These are phyloP conservation scores for Stemphylium beticola DNA, from an alignment of 2,329 filamentous ascomycete genomes.

Conservation along the genomic window DNA sequence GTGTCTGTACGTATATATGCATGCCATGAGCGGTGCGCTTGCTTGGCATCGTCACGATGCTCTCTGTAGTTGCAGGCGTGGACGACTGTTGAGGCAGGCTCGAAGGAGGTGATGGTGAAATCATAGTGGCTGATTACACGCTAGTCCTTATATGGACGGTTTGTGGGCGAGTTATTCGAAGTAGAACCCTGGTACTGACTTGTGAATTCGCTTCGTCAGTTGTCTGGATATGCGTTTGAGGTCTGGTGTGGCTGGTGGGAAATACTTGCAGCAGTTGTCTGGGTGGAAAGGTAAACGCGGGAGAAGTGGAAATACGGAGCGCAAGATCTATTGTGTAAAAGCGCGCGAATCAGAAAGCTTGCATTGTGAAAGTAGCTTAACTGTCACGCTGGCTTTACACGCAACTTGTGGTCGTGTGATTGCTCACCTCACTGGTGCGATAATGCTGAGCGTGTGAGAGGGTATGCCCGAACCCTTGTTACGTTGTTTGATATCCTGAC, in stretches of 20 bases:
- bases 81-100: background rate
- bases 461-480: no score
- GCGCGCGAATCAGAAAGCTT: no score
- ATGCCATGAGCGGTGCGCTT: constrained; percentile 1
- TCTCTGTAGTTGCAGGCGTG: no score
- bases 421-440: background rate
- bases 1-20: constrained; percentile 16
- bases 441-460: background rate
- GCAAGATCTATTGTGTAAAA: no score
- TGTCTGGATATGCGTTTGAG: background rate
- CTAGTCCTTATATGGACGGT: no score
- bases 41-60: background rate
- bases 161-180: background rate
- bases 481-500: background rate
- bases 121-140: no score
- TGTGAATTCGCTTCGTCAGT: background rate
- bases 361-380: background rate
- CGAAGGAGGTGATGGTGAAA: background rate
- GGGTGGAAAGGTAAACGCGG: background rate
- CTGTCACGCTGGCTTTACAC: background rate
- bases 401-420: background rate
- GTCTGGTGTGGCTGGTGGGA: background rate
- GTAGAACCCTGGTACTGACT: background rate
- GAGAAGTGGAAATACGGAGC: background rate
- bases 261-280: background rate